Evolutionary conservation across 1,284 basidiomycete genomes (phyloP), one percentile per base, ranked within the genome.

Genomic region (Porodaedalea pini): DNA sequence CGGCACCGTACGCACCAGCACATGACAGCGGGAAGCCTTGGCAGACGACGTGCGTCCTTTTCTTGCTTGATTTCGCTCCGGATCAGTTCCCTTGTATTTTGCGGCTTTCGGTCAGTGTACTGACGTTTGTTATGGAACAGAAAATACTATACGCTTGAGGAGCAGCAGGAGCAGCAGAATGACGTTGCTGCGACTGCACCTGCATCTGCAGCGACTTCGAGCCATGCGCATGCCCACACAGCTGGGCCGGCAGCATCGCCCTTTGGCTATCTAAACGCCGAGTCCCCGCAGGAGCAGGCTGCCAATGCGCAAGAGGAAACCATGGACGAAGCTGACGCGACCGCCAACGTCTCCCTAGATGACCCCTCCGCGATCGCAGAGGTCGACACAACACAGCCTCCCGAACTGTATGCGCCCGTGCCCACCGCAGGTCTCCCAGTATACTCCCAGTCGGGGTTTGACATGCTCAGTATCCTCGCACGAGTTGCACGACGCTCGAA

Each of bases 401-500:
- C 19, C 5, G 44, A 21, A 4, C 27, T 36, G 4, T 32, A 32
- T 10, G 27, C 39, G 7, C 44, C 34, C 11, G 29, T 36, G 21
- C 44, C 44, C 1, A 23, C 57, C 3, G 21, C 19, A 3, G 71
- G 72, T 32, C 70, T 78, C n/a, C 72, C 78, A n/a, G 70, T 87
- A 10, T 98, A 98, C 73, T 94, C 92, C 1, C 75, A 86, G 0
- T 89, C 92, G 0, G 95, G 95, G 5, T 95, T 97, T 63, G 94
- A 98, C 68, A 79, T 95, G 57, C 76, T 98, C 51, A 83, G 86
- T 41, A 82, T 97, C 37, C 78, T 98, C 21, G 80, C 86, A 3
- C 80, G 91, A 10, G 87, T 98, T 13, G 86, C 81, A 2, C 81
- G 77, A 15, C 81, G 94, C 1, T 84, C 85, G 0, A 81, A 89